Conservation (phyloP, 345 rosid species). For the Murraya koenigii region DNA sequence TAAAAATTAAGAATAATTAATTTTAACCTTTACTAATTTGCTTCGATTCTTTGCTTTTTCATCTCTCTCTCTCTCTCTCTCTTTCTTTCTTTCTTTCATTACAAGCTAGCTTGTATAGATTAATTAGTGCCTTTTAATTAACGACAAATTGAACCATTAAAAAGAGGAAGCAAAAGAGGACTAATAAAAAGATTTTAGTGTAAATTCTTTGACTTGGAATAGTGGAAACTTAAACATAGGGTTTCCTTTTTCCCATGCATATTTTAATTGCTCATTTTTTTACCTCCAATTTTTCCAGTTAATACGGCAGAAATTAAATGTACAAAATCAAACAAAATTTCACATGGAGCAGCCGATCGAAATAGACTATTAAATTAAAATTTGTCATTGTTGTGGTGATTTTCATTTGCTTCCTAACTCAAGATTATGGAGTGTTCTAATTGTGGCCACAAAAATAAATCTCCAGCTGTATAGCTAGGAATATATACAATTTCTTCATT, state of each 20-base stretch:
- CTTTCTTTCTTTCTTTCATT: background rate
- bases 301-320: conserved; percentile 1
- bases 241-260: background rate
- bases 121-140: background rate
- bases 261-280: background rate
- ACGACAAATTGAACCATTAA: background rate
- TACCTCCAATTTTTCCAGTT: background rate
- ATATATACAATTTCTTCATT: background rate
- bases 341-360: background rate
- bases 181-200: background rate
- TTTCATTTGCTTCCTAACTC: background rate
- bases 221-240: background rate
- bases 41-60: background rate
- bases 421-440: background rate
- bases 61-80: background rate
- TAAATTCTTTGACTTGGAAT: background rate
- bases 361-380: background rate
- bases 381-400: background rate
- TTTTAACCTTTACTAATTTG: background rate
- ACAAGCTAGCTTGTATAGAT: background rate
- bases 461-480: background rate
- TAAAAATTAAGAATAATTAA: background rate
- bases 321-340: conserved; percentile 2
- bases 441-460: background rate
- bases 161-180: background rate